These are phyloP conservation scores for Xerophyta viscosa DNA, from an alignment of 106 monocot genomes.

Conservation along the genomic window DNA sequence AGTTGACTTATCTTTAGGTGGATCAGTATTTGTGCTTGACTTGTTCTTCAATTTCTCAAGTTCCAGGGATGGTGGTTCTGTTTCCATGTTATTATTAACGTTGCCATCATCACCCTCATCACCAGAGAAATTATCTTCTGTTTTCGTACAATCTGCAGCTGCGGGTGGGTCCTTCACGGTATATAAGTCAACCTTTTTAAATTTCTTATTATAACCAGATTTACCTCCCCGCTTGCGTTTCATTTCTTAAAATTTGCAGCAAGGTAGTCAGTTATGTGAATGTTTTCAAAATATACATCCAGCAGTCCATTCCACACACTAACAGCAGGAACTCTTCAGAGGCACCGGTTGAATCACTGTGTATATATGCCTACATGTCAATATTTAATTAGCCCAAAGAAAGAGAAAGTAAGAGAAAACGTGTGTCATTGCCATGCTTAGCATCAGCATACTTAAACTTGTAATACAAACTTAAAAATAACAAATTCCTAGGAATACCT, in stretches of 20 bases:
- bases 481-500: too few relatives aligned
- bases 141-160: slow-evolving; percentile 16
- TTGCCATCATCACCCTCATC: slow-evolving; percentile 34
- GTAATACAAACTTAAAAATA: too few relatives aligned
- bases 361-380: too few relatives aligned
- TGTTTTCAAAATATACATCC: too few relatives aligned
- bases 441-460: too few relatives aligned
- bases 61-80: slow-evolving; percentile 18
- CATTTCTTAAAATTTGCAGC: slow-evolving; percentile 50
- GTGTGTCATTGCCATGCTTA: too few relatives aligned
- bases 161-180: slow-evolving; percentile 16
- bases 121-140: slow-evolving; percentile 23
- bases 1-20: slow-evolving; percentile 15
- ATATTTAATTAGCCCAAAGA: too few relatives aligned
- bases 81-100: slow-evolving; percentile 18
- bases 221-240: slow-evolving; percentile 70
- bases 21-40: slow-evolving; percentile 16
- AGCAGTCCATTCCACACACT: too few relatives aligned
- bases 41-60: slow-evolving; percentile 16
- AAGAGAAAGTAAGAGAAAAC: too few relatives aligned
- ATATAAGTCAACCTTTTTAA: slow-evolving; percentile 13
- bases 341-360: too few relatives aligned
- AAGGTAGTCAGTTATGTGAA: too few relatives aligned
- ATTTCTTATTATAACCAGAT: slow-evolving; percentile 42
- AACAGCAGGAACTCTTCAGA: too few relatives aligned